Conservation (phyloP, 192 early-diverging fungal species). For the Rhizophagus prolifer region DNA sequence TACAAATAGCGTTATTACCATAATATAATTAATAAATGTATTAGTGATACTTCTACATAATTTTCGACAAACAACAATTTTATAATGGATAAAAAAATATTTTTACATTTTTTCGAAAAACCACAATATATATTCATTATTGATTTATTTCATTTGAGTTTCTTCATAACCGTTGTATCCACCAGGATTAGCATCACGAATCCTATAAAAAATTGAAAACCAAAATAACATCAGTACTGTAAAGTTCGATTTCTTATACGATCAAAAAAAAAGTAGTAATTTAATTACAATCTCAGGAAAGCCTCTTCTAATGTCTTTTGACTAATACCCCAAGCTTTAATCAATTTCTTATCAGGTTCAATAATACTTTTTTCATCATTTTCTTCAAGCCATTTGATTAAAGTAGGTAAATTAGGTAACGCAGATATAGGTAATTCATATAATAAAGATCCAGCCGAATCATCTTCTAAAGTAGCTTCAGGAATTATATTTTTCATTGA, state of each 20-base stretch:
- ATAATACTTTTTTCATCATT: slow-evolving; percentile 9
- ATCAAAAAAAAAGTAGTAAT: neutral
- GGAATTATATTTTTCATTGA: slow-evolving; percentile 47
- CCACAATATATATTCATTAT: too few relatives aligned
- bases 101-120: too few relatives aligned
- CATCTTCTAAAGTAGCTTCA: slow-evolving; percentile 63
- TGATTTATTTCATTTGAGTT: neutral
- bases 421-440: slow-evolving; percentile 59
- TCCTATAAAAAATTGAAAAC: slow-evolving; percentile 15
- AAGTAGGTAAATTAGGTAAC: slow-evolving; percentile 45
- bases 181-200: slow-evolving; percentile 44
- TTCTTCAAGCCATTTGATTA: slow-evolving; percentile 61
- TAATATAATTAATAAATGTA: too few relatives aligned
- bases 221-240: neutral
- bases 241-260: neutral
- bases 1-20: too few relatives aligned
- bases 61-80: too few relatives aligned
- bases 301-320: slow-evolving; percentile 72
- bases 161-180: slow-evolving; percentile 47
- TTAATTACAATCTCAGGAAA: slow-evolving; percentile 55
- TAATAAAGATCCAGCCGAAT: slow-evolving; percentile 66
- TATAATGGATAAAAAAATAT: too few relatives aligned
- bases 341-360: slow-evolving; percentile 32
- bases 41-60: too few relatives aligned
- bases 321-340: slow-evolving; percentile 64